Percentiles rank a stretch among this genome's conserved stretches.
These are phyloP conservation scores for Mycena vulgaris DNA, from an alignment of 768 basidiomycete species.

Conservation along the genomic window DNA sequence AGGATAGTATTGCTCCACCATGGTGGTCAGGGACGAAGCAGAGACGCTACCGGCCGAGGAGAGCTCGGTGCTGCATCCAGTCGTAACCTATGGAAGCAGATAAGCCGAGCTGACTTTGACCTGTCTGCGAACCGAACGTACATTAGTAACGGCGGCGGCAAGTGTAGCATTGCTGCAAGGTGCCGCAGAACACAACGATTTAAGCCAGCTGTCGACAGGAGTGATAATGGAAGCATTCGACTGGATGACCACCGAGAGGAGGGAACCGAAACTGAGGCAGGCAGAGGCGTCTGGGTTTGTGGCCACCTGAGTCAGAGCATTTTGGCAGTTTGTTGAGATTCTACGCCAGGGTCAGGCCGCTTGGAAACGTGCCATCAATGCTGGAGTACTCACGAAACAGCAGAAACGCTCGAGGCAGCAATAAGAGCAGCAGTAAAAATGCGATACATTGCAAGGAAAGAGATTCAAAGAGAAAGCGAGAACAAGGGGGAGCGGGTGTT, in stretches of 20 bases:
- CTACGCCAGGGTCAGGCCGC: background rate
- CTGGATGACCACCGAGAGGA: constrained; percentile 17
- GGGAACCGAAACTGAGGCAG: constrained; percentile 31
- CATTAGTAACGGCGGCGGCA: constrained; percentile 57
- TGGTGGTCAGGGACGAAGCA: constrained; percentile 46
- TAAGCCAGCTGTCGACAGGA: constrained; percentile 66
- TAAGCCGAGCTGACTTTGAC: background rate
- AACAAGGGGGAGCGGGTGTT: background rate
- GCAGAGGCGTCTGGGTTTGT: constrained; percentile 31
- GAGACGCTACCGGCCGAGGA: constrained; percentile 45
- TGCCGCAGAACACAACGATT: constrained; percentile 61
- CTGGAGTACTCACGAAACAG: constrained; percentile 19
- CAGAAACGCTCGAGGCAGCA: constrained; percentile 32
- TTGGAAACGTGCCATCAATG: background rate
- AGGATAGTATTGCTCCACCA: constrained; percentile 72
- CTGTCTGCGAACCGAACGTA: constrained; percentile 46
- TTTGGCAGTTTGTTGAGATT: constrained; percentile 29
- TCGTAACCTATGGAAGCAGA: constrained; percentile 26
- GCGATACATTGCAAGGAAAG: constrained; percentile 29
- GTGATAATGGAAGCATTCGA: constrained; percentile 52
- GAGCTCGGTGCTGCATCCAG: constrained; percentile 61
- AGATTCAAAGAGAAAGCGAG: background rate
- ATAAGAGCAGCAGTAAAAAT: constrained; percentile 27
- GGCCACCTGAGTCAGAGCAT: constrained; percentile 23
- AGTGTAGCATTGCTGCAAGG: constrained; percentile 69